Percentiles rank a stretch among this genome's conserved stretches.
Evolutionary conservation across 192 early-diverging fungal genomes (phyloP).

Genomic region (Coemansia sp.): DNA sequence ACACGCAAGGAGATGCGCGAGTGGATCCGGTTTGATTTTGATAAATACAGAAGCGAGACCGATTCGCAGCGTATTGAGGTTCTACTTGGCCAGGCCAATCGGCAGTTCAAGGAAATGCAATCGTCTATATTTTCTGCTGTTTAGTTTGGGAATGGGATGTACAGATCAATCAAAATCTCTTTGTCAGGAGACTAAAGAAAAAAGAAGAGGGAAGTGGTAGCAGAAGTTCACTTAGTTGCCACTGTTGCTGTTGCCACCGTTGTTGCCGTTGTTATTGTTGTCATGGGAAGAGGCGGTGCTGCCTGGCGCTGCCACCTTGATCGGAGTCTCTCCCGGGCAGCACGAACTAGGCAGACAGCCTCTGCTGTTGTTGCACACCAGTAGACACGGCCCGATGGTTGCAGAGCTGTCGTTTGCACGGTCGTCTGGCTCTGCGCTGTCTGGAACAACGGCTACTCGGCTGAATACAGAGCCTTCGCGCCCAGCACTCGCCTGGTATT

Average conservation of each 20-base stretch:
- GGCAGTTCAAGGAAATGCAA: slow-evolving; percentile 53
- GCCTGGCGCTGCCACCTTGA: slow-evolving; percentile 31
- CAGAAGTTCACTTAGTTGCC: neutral
- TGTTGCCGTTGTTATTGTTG: slow-evolving; percentile 4
- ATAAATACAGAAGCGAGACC: slow-evolving; percentile 27
- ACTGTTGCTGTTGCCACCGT: neutral
- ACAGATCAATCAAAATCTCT: neutral
- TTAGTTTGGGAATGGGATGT: slow-evolving; percentile 1
- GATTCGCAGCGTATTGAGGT: slow-evolving; percentile 41
- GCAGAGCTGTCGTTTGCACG: slow-evolving; percentile 20
- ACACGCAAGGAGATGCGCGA: slow-evolving; percentile 34
- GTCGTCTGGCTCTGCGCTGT: slow-evolving; percentile 11
- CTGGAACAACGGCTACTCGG: slow-evolving; percentile 39
- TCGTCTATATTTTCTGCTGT: slow-evolving; percentile 9
- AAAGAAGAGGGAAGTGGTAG: slow-evolving; percentile 1
- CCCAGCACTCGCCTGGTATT: neutral
- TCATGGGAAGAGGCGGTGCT: neutral
- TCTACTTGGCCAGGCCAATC: slow-evolving; percentile 41
- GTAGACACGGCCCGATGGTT: slow-evolving; percentile 47
- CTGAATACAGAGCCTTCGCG: slow-evolving; percentile 35
- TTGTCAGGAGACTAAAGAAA: neutral
- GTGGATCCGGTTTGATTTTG: slow-evolving; percentile 49
- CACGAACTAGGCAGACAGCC: slow-evolving; percentile 46
- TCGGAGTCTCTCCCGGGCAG: slow-evolving; percentile 49
- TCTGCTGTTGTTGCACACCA: slow-evolving; percentile 30